phyloP scores from a whole-genome alignment of 2,329 filamentous ascomycete species.

The Sporothrix sp. region DNA sequence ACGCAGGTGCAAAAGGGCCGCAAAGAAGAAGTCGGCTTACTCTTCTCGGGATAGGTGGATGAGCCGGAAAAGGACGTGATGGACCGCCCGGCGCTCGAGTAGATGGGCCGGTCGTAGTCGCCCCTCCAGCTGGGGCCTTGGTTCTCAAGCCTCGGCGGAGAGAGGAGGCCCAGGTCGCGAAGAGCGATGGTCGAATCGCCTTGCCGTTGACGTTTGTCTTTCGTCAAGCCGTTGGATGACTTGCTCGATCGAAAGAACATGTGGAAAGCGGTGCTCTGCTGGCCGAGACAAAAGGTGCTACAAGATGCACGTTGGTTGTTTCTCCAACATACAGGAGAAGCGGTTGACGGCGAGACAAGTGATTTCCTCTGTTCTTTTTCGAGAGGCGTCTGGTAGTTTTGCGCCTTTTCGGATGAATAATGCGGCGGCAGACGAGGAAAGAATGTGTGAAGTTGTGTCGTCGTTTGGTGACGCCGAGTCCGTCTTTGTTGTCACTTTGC shows the following conservation, averaged over 20 bases:
- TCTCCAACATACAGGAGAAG: neutral
- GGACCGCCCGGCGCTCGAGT: conserved; percentile 21
- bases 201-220: conserved; percentile 30
- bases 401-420: neutral
- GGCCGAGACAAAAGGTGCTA: neutral
- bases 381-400: neutral
- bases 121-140: conserved; percentile 19
- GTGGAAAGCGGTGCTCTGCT: conserved; percentile 22
- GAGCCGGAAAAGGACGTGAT: conserved; percentile 13
- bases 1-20: neutral
- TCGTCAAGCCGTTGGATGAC: conserved; percentile 27
- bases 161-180: conserved; percentile 29
- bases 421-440: neutral
- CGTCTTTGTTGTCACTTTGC: no score
- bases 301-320: neutral
- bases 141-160: conserved; percentile 13
- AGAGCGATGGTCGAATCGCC: conserved; percentile 25
- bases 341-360: neutral
- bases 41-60: conserved; percentile 26
- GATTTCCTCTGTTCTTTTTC: no score
- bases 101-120: conserved; percentile 21
- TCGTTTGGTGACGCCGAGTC: no score
- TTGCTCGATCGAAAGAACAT: conserved; percentile 39
- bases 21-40: conserved; percentile 21
- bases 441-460: neutral